These are phyloP conservation scores for Alternaria sp. DNA, from an alignment of 2,329 filamentous ascomycete genomes.

Conservation along the genomic window DNA sequence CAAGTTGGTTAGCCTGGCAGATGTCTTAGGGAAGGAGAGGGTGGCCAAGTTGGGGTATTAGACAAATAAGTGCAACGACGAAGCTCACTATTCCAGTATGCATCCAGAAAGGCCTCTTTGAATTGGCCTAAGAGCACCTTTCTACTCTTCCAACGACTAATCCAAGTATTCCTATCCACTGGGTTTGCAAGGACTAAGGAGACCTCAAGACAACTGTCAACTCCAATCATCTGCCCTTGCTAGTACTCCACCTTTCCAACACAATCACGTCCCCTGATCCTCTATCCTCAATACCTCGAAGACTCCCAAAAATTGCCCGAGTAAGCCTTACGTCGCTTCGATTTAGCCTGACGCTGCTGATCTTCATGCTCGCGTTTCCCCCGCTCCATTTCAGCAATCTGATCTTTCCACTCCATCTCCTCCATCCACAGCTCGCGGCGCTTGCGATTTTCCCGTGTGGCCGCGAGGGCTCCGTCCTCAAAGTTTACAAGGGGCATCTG, in stretches of 20 bases:
- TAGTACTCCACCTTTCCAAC: neutral
- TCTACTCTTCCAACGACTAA: neutral
- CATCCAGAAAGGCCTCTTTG: too few relatives aligned
- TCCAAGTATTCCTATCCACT: neutral
- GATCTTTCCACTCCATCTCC: neutral
- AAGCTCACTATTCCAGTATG: too few relatives aligned
- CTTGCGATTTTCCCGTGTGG: neutral
- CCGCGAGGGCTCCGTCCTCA: neutral
- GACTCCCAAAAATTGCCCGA: neutral
- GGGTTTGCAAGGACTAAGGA: neutral
- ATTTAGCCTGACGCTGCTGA: neutral
- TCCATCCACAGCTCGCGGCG: neutral
- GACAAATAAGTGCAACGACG: neutral
- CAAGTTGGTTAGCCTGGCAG: slow-evolving; percentile 54
- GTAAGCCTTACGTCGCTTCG: neutral
- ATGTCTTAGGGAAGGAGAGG: slow-evolving; percentile 39
- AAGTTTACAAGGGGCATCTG: neutral
- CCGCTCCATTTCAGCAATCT: neutral
- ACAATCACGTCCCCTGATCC: neutral
- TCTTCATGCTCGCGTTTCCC: neutral
- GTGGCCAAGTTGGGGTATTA: slow-evolving; percentile 34
- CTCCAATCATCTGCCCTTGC: too few relatives aligned
- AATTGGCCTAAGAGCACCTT: too few relatives aligned
- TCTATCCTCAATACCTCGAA: neutral
- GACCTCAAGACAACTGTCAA: too few relatives aligned